Evolutionary conservation across 768 basidiomycete species (phyloP).

Genomic region (Leccinum disarticulatum): DNA sequence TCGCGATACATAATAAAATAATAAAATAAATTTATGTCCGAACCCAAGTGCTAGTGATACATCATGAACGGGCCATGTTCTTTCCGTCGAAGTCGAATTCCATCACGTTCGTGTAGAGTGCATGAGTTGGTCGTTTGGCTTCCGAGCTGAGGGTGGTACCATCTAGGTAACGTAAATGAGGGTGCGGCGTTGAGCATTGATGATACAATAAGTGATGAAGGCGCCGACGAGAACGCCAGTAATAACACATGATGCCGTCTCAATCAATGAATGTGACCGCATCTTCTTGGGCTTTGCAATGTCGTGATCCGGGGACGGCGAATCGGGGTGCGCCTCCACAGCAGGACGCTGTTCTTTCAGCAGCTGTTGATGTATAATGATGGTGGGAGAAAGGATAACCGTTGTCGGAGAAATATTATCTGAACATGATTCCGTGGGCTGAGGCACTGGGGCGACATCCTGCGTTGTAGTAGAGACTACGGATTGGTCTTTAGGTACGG

Average conservation of each 20-base stretch:
- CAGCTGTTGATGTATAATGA: slow-evolving; percentile 26
- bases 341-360: slow-evolving; percentile 17
- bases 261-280: slow-evolving; percentile 26
- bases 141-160: background rate
- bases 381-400: slow-evolving; percentile 26
- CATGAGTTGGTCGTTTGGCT: background rate
- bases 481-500: background rate
- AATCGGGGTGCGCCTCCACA: slow-evolving; percentile 14
- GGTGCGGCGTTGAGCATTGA: slow-evolving; percentile 48
- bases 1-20: slow-evolving; percentile 24
- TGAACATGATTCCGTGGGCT: background rate
- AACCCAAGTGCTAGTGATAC: slow-evolving; percentile 20
- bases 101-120: background rate
- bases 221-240: slow-evolving; percentile 63
- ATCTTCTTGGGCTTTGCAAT: slow-evolving; percentile 16
- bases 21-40: slow-evolving; percentile 25
- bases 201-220: slow-evolving; percentile 51
- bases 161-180: slow-evolving; percentile 39
- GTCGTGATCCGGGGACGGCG: slow-evolving; percentile 5
- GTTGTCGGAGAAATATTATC: slow-evolving; percentile 12
- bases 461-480: slow-evolving; percentile 10
- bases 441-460: slow-evolving; percentile 3
- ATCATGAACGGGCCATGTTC: slow-evolving; percentile 7
- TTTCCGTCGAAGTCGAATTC: slow-evolving; percentile 1
- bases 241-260: slow-evolving; percentile 47